Conservation (phyloP, 2,329 filamentous ascomycete species). For the Exophiala bonariae region DNA sequence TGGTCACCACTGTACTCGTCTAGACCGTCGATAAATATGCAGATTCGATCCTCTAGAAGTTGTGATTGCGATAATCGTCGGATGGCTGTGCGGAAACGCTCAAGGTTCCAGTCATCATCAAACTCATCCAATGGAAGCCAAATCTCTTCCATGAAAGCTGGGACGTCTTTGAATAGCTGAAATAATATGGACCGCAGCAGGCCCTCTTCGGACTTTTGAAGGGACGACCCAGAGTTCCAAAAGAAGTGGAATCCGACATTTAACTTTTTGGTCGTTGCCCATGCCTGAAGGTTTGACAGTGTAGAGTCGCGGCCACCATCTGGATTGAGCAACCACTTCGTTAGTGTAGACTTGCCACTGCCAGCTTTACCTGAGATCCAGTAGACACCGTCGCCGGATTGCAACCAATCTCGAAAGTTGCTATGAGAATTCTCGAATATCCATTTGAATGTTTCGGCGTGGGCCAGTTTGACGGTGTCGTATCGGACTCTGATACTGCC, state of each 20-base stretch:
- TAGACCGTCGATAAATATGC: neutral
- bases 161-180: neutral
- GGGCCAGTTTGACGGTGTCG: neutral
- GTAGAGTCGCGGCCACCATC: neutral
- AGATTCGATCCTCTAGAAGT: neutral
- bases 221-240: neutral
- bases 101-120: neutral
- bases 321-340: neutral
- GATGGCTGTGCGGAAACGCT: neutral
- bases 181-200: neutral
- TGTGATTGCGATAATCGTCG: neutral
- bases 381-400: neutral
- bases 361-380: neutral
- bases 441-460: neutral
- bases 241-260: neutral
- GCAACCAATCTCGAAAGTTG: neutral
- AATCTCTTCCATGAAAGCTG: neutral
- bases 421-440: neutral
- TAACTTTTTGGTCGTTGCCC: neutral
- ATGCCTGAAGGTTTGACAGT: neutral
- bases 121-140: neutral
- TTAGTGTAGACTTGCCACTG: neutral
- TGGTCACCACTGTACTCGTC: neutral
- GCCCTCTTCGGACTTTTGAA: neutral
- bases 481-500: neutral